These are phyloP conservation scores for Arthrobotrys pseudoclavata DNA, from an alignment of 2,329 filamentous ascomycete species.

Conservation along the genomic window DNA sequence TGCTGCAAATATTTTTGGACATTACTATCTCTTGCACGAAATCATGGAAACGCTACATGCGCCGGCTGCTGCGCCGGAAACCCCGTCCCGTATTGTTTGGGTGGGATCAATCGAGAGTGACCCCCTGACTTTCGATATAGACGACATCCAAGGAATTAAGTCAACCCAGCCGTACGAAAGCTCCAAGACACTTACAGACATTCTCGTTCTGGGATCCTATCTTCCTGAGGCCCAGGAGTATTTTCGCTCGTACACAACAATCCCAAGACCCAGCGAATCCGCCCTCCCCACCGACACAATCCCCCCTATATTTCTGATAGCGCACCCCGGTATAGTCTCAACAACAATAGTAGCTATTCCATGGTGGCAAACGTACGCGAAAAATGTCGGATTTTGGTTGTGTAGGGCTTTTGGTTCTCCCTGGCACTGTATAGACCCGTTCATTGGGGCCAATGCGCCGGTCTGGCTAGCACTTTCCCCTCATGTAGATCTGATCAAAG, in stretches of 20 bases:
- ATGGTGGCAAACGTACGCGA: slow-evolving; percentile 77
- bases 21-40: slow-evolving; percentile 88
- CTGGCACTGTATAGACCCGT: slow-evolving; percentile 85
- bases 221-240: slow-evolving; percentile 75
- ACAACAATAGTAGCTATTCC: slow-evolving; percentile 84
- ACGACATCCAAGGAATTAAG: slow-evolving; percentile 82
- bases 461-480: slow-evolving; percentile 82
- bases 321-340: slow-evolving; percentile 87
- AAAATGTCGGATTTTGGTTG: slow-evolving; percentile 77
- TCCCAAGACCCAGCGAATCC: slow-evolving; percentile 66
- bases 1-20: slow-evolving; percentile 92
- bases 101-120: slow-evolving; percentile 83
- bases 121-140: slow-evolving; percentile 70
- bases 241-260: slow-evolving; percentile 50
- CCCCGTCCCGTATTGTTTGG: slow-evolving; percentile 81
- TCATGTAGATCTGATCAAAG: slow-evolving; percentile 72
- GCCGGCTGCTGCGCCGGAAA: slow-evolving; percentile 65
- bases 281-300: slow-evolving; percentile 73
- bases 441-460: slow-evolving; percentile 80
- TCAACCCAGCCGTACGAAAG: slow-evolving; percentile 81
- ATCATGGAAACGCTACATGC: slow-evolving; percentile 80
- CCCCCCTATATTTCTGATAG: slow-evolving; percentile 69
- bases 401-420: slow-evolving; percentile 84
- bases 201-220: slow-evolving; percentile 80
- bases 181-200: slow-evolving; percentile 87